Percentiles rank a stretch among this genome's conserved stretches.
These are phyloP conservation scores for Gossypium laxum DNA, from an alignment of 441 rosid genomes.

Conservation along the genomic window DNA sequence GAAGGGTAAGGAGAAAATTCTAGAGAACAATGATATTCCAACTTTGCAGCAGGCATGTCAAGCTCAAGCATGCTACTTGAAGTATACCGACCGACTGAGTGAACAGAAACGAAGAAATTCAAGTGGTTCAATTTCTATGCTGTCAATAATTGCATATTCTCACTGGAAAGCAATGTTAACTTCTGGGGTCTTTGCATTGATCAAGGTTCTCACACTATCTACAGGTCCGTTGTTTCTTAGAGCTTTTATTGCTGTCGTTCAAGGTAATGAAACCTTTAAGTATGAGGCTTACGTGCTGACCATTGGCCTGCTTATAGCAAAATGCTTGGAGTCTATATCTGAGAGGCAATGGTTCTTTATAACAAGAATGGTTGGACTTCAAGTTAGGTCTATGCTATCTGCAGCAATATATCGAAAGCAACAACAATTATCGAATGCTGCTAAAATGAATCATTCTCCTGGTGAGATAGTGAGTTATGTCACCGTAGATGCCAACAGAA, in stretches of 20 bases:
- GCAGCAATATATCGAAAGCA: conserved; percentile 42
- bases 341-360: conserved; percentile 42
- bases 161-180: conserved; percentile 33
- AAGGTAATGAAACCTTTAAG: conserved; percentile 25
- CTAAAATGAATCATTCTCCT: conserved; percentile 24
- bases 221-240: conserved; percentile 38
- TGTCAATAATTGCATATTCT: conserved; percentile 22
- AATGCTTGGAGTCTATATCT: conserved; percentile 38
- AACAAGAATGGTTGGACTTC: conserved; percentile 27
- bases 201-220: conserved; percentile 32
- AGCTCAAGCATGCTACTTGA: conserved; percentile 34
- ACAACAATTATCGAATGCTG: conserved; percentile 25
- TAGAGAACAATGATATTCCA: conserved; percentile 37
- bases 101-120: conserved; percentile 20
- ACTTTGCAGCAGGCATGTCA: conserved; percentile 23
- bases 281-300: conserved; percentile 34
- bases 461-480: conserved; percentile 41
- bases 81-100: conserved; percentile 20
- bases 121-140: conserved; percentile 15
- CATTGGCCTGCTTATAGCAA: conserved; percentile 22
- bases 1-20: conserved; percentile 31
- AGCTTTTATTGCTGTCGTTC: conserved; percentile 33
- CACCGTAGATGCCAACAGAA: conserved; percentile 33
- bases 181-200: conserved; percentile 40
- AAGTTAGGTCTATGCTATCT: conserved; percentile 29